A percentile compares a stretch with the other conserved stretches of the same genome.
These are phyloP conservation scores for Aspergillus flavus DNA, from an alignment of 2,329 filamentous ascomycete species.

Conservation along the genomic window DNA sequence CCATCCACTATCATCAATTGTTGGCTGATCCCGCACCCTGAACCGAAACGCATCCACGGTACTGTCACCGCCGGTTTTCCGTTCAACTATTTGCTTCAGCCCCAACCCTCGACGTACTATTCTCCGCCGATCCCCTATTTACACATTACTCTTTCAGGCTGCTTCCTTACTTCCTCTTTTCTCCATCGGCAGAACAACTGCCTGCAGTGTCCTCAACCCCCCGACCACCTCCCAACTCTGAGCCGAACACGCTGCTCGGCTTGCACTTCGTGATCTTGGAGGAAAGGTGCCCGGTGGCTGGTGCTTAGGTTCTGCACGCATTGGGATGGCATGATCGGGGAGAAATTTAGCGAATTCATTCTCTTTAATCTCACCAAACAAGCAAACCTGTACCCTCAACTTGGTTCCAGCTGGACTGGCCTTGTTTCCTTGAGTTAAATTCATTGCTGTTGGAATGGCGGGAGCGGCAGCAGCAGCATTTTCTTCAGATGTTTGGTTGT, in stretches of 20 bases:
- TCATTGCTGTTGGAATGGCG: slow-evolving; percentile 39
- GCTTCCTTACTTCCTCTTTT: slow-evolving; percentile 22
- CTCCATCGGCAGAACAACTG: slow-evolving; percentile 9
- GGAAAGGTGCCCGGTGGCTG: slow-evolving; percentile 10
- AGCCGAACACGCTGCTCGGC: slow-evolving; percentile 9
- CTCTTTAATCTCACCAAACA: slow-evolving; percentile 17
- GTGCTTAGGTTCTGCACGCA: slow-evolving; percentile 13
- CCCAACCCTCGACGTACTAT: slow-evolving; percentile 10
- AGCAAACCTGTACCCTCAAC: slow-evolving; percentile 10
- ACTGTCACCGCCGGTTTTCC: slow-evolving; percentile 20
- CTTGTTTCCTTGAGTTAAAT: slow-evolving; percentile 21
- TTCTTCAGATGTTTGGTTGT: slow-evolving; percentile 43
- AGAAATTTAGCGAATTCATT: slow-evolving; percentile 16
- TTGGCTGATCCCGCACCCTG: slow-evolving; percentile 10
- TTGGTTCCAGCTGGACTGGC: slow-evolving; percentile 41
- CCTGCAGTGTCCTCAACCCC: slow-evolving; percentile 11
- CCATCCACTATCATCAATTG: not conserved
- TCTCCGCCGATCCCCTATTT: slow-evolving; percentile 33
- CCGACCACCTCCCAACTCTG: slow-evolving; percentile 15
- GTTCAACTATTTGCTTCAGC: slow-evolving; percentile 22
- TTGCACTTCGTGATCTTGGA: slow-evolving; percentile 10
- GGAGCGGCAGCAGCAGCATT: slow-evolving; percentile 43
- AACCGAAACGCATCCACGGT: slow-evolving; percentile 23
- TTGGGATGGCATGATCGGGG: slow-evolving; percentile 36
- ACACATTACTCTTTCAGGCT: slow-evolving; percentile 38